These are phyloP conservation scores for Fusarium sulawesiense DNA, from an alignment of 2,329 filamentous ascomycete species.

Conservation along the genomic window DNA sequence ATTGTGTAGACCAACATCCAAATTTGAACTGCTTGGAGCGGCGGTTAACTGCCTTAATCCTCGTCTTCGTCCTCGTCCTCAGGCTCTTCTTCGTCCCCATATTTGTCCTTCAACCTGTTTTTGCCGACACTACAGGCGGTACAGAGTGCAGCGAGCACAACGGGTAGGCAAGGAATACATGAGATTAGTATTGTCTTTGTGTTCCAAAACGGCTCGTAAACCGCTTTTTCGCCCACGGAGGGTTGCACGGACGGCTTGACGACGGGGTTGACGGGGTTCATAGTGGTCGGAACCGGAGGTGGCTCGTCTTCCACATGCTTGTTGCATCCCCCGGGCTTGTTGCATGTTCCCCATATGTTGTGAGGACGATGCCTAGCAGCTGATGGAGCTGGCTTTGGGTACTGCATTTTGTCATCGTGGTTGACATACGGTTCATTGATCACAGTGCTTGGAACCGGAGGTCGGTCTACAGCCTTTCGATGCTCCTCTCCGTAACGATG, in stretches of 20 bases:
- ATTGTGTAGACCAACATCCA: background rate
- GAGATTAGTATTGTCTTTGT: too few relatives aligned
- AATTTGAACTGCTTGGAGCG: background rate
- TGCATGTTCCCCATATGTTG: background rate
- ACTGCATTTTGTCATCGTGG: background rate
- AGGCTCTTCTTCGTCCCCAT: background rate
- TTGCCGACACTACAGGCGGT: fast-evolving
- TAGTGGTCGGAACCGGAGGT: background rate
- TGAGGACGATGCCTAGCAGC: background rate
- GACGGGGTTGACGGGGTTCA: too few relatives aligned
- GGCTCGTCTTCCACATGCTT: background rate
- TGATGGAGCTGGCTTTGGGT: background rate
- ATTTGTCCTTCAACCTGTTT: fast-evolving
- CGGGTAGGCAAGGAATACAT: too few relatives aligned
- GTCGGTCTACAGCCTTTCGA: background rate
- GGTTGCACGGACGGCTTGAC: too few relatives aligned
- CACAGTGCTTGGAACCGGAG: background rate
- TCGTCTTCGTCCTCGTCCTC: too few relatives aligned
- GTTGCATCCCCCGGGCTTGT: background rate
- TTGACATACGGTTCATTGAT: background rate
- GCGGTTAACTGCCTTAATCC: background rate
- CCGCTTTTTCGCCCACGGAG: too few relatives aligned
- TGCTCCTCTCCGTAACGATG: too few relatives aligned
- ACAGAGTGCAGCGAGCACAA: too few relatives aligned
- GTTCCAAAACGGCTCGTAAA: too few relatives aligned